Evolutionary conservation across 345 rosid genomes (phyloP).

Genomic region (Carallia pectinifolia): DNA sequence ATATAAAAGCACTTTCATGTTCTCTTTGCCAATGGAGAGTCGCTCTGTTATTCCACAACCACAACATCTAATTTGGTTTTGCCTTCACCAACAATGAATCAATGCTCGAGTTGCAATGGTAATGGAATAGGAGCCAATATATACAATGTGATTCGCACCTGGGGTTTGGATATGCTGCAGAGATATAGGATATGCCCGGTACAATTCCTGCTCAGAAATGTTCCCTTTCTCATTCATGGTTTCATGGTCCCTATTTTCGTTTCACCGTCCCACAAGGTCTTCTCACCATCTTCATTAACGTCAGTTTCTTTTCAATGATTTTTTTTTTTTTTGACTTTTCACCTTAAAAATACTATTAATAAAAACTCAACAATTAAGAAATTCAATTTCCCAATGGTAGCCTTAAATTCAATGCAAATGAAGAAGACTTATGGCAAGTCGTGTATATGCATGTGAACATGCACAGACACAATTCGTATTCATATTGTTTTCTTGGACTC

Average conservation of each 20-base stretch:
- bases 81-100: neutral
- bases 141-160: slow-evolving; percentile 32
- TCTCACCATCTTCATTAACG: neutral
- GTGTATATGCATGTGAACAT: no score
- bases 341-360: neutral
- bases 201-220: slow-evolving; percentile 5
- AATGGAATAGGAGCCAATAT: neutral
- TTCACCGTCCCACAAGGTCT: slow-evolving; percentile 1
- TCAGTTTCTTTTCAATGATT: neutral
- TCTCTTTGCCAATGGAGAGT: slow-evolving; percentile 42
- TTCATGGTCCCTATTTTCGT: slow-evolving; percentile 29
- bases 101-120: neutral
- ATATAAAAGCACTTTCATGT: neutral
- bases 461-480: no score
- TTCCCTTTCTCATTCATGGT: slow-evolving; percentile 28
- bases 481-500: no score
- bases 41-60: slow-evolving; percentile 40
- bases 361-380: neutral
- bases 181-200: slow-evolving; percentile 29
- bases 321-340: no score
- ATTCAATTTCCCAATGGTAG: no score
- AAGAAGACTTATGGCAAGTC: no score
- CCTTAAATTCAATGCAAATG: no score
- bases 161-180: slow-evolving; percentile 30
- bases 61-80: slow-evolving; percentile 3